Evolutionary conservation across 495 filamentous ascomycete species (phyloP).

Genomic region (Penicillium coprophilum): DNA sequence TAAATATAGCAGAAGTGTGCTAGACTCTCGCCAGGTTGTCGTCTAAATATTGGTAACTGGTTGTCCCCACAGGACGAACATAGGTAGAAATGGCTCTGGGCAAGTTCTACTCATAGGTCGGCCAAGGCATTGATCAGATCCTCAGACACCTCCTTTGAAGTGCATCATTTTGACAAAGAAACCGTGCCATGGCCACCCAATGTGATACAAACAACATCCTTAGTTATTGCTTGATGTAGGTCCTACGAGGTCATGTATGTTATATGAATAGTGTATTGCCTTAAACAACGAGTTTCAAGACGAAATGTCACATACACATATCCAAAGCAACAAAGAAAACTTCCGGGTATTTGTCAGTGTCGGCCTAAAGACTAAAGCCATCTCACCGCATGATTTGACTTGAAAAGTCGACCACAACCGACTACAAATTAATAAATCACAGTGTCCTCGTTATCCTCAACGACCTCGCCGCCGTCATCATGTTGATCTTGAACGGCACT

Average conservation of each 20-base stretch:
- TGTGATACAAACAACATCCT: background rate
- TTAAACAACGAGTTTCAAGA: background rate
- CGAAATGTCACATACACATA: background rate
- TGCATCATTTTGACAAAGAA: background rate
- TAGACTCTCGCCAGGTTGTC: background rate
- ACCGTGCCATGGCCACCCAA: background rate
- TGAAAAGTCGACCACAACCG: background rate
- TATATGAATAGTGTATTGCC: background rate
- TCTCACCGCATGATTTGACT: constrained; percentile 1
- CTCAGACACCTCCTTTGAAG: background rate
- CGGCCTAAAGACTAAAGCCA: background rate
- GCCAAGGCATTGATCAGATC: background rate
- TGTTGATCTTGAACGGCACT: constrained; percentile 22
- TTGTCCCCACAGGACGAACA: background rate
- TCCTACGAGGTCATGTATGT: background rate
- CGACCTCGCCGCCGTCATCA: constrained; percentile 65
- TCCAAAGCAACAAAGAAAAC: background rate
- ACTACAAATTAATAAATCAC: constrained; percentile 70
- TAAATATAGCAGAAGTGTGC: background rate
- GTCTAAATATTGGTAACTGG: background rate
- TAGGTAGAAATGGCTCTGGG: background rate
- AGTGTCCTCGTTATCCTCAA: constrained; percentile 79
- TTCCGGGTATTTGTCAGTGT: constrained; percentile 1
- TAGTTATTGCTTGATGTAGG: background rate
- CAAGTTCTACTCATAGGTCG: background rate